These are phyloP conservation scores for Yarrowia bubula DNA, from an alignment of 805 yeast genomes.

Conservation along the genomic window DNA sequence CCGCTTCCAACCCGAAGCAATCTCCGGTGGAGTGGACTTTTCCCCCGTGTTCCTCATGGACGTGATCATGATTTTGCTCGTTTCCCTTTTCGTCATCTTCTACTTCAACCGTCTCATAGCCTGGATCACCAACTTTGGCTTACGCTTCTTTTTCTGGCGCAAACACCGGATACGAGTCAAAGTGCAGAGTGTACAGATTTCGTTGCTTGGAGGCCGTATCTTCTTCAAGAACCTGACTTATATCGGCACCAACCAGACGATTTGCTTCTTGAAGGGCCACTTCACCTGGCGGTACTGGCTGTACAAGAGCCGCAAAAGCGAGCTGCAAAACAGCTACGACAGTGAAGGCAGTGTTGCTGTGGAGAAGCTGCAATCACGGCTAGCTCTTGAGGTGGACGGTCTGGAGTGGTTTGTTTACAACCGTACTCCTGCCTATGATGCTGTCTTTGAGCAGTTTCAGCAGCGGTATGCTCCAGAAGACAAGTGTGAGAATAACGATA, in stretches of 20 bases:
- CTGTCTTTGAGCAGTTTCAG: slow-evolving; percentile 42
- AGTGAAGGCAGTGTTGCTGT: slow-evolving; percentile 31
- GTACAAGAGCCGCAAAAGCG: slow-evolving; percentile 44
- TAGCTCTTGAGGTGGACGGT: slow-evolving; percentile 62
- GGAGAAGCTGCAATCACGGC: slow-evolving; percentile 29
- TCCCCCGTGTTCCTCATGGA: slow-evolving; percentile 79
- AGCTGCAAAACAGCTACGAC: slow-evolving; percentile 19
- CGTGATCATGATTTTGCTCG: slow-evolving; percentile 68
- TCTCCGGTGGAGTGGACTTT: slow-evolving; percentile 38
- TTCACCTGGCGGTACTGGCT: slow-evolving; percentile 94
- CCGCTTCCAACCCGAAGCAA: slow-evolving; percentile 32
- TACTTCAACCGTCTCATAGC: slow-evolving; percentile 76
- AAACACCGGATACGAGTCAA: slow-evolving; percentile 55
- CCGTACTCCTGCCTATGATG: slow-evolving; percentile 72
- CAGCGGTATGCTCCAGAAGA: neutral
- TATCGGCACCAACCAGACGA: slow-evolving; percentile 69
- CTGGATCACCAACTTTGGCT: slow-evolving; percentile 48
- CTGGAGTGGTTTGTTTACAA: slow-evolving; percentile 81
- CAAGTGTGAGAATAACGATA: slow-evolving; percentile 12
- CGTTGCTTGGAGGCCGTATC: slow-evolving; percentile 79
- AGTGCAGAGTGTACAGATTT: slow-evolving; percentile 70
- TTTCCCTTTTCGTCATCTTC: slow-evolving; percentile 64
- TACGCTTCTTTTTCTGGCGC: slow-evolving; percentile 64
- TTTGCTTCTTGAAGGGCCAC: slow-evolving; percentile 67
- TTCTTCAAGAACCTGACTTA: slow-evolving; percentile 73